These are phyloP conservation scores for Boletellus ananas DNA, from an alignment of 768 basidiomycete genomes.

Conservation along the genomic window DNA sequence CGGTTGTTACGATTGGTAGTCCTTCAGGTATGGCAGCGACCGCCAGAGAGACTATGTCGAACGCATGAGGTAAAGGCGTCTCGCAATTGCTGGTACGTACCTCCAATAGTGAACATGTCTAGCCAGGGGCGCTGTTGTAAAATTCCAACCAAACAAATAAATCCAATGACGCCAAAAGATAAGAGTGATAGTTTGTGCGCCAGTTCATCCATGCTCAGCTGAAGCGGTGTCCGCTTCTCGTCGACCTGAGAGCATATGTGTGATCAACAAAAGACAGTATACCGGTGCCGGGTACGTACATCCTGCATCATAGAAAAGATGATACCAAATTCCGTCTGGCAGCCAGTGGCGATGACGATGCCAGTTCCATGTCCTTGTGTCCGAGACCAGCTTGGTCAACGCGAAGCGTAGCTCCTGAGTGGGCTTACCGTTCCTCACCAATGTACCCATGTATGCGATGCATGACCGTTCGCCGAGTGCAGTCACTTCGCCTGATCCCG, in stretches of 20 bases:
- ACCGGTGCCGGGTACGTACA: constrained; percentile 38
- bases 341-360: constrained; percentile 81
- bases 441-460: constrained; percentile 93
- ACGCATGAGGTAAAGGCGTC: constrained; percentile 6
- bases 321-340: constrained; percentile 90
- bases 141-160: constrained; percentile 89
- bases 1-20: constrained; percentile 93
- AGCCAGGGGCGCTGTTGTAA: constrained; percentile 84
- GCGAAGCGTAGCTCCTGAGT: background rate
- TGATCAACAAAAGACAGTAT: background rate
- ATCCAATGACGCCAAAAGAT: constrained; percentile 91
- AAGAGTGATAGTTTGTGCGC: constrained; percentile 86
- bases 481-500: constrained; percentile 38
- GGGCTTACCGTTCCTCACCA: constrained; percentile 77
- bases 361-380: constrained; percentile 71
- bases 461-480: constrained; percentile 82
- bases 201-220: constrained; percentile 94
- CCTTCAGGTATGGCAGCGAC: constrained; percentile 99
- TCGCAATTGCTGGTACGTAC: constrained; percentile 40
- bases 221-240: constrained; percentile 89
- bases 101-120: constrained; percentile 99
- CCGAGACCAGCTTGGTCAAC: constrained; percentile 1
- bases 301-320: constrained; percentile 99
- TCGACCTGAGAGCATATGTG: constrained; percentile 45
- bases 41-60: constrained; percentile 78